Percentiles rank a stretch among this genome's conserved stretches.
Evolutionary conservation across 345 rosid genomes (phyloP).

Genomic region (Eucalyptus tenuipes): DNA sequence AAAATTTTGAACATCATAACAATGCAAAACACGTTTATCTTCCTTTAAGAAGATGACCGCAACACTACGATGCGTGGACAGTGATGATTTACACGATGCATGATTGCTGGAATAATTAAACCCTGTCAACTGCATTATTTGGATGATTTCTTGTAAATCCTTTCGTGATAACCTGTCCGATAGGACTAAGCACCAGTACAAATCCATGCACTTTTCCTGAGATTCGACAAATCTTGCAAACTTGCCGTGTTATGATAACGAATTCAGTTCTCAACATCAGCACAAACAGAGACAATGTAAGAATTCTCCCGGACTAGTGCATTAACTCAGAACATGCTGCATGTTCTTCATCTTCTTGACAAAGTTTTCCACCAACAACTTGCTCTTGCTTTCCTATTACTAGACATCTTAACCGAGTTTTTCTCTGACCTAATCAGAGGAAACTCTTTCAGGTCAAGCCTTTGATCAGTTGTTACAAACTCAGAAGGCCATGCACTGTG

Average conservation of each 20-base stretch:
- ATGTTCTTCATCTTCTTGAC: neutral
- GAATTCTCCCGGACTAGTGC: neutral
- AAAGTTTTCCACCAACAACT: neutral
- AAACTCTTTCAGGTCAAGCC: neutral
- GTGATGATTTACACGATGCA: accelerated
- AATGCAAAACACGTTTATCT: accelerated
- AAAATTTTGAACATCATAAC: neutral
- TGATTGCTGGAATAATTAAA: too few relatives aligned
- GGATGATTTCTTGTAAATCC: neutral
- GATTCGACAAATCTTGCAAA: neutral
- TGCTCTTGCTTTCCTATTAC: neutral
- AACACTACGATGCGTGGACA: neutral
- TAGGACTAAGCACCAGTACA: neutral
- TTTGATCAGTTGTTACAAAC: neutral
- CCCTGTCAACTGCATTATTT: neutral
- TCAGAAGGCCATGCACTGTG: neutral
- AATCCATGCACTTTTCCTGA: neutral
- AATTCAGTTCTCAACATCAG: neutral
- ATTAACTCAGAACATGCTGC: neutral
- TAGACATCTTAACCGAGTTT: neutral
- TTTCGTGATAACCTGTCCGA: neutral
- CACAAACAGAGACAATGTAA: neutral
- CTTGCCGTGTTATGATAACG: neutral
- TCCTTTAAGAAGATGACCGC: neutral
- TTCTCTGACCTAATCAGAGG: neutral